Conservation (phyloP, 2,329 filamentous ascomycete species). For the Arthrinium phaeospermum region DNA sequence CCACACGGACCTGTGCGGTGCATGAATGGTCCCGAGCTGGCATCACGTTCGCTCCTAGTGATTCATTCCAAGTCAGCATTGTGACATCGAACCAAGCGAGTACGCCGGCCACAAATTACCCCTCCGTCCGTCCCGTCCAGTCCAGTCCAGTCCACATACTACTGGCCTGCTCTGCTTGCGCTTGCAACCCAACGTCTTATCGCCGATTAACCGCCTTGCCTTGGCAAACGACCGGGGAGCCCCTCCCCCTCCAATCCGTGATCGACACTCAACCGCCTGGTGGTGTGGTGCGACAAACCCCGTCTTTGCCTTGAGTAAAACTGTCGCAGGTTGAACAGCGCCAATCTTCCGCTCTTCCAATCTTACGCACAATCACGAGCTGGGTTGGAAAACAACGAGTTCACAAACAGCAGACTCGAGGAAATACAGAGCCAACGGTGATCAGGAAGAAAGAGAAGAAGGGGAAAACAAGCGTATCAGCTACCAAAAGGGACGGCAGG, state of each 20-base stretch:
- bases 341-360: not conserved
- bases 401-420: not conserved
- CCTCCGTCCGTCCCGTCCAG: slow-evolving; percentile 3
- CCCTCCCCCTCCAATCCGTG: slow-evolving; percentile 12
- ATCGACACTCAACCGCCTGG: slow-evolving; percentile 1
- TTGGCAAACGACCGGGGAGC: slow-evolving; percentile 15
- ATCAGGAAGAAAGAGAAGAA: not conserved
- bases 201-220: slow-evolving; percentile 10
- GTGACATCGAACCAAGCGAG: slow-evolving; percentile 7
- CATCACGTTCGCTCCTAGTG: slow-evolving; percentile 14
- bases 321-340: slow-evolving; percentile 8
- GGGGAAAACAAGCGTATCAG: not conserved
- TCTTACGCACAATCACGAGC: not conserved
- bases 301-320: slow-evolving; percentile 13
- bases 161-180: not conserved
- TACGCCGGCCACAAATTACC: slow-evolving; percentile 3
- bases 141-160: not conserved
- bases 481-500: not conserved
- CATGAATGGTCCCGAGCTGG: slow-evolving; percentile 13
- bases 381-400: not conserved
- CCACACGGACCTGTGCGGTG: slow-evolving; percentile 13
- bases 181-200: slow-evolving; percentile 11
- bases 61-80: slow-evolving; percentile 15
- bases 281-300: slow-evolving; percentile 15
- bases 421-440: not conserved